Conservation (phyloP, 768 basidiomycete species). For the Russula ochroleuca region DNA sequence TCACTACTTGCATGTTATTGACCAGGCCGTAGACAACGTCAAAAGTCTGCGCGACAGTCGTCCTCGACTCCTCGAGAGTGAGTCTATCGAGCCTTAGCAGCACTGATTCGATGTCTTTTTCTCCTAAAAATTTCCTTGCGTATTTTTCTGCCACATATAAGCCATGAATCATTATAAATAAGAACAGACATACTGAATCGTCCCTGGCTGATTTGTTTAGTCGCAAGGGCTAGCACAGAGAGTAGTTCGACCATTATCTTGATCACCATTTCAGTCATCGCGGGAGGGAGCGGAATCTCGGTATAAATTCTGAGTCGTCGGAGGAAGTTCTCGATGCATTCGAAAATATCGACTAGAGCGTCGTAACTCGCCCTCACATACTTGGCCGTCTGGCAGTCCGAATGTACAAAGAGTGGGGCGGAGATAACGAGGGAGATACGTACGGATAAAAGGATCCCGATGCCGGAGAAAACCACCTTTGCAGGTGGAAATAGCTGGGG, state of each 20-base stretch:
- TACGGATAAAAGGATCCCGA: neutral
- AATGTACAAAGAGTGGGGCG: too few species aligned
- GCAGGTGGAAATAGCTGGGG: neutral
- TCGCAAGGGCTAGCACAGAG: neutral
- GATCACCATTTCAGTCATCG: neutral
- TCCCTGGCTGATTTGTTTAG: neutral
- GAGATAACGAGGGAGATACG: neutral
- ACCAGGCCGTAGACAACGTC: neutral
- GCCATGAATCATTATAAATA: neutral
- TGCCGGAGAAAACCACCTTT: neutral
- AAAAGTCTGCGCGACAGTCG: neutral
- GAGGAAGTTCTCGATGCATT: neutral
- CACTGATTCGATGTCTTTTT: neutral
- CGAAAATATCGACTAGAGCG: neutral
- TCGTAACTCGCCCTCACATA: neutral
- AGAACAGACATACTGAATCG: neutral
- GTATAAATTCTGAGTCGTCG: neutral
- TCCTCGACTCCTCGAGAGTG: neutral
- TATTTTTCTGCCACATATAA: neutral
- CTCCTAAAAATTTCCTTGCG: neutral
- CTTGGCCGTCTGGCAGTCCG: neutral
- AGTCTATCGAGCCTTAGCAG: neutral
- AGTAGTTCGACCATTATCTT: neutral
- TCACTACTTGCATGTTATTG: neutral
- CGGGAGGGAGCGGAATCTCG: neutral